Evolutionary conservation across 306 rosid genomes (phyloP).

Genomic region (Begonia loranthoides): DNA sequence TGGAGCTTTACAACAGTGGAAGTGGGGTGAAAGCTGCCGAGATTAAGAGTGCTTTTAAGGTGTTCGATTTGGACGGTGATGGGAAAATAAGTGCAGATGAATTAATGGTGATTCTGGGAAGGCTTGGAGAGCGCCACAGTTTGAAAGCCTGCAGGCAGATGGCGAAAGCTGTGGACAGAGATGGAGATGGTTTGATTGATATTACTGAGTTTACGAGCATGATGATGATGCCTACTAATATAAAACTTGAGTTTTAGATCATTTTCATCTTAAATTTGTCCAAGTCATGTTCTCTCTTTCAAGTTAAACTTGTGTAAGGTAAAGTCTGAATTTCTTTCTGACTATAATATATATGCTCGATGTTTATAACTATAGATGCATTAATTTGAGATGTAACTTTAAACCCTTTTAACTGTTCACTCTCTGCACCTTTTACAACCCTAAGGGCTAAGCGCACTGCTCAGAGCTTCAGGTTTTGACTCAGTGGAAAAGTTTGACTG

Average conservation of each 20-base stretch:
- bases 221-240: slow-evolving; percentile 51
- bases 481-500: too few species aligned
- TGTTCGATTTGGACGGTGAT: slow-evolving; percentile 66
- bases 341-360: neutral
- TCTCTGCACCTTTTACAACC: too few species aligned
- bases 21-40: slow-evolving; percentile 27
- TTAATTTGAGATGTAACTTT: neutral
- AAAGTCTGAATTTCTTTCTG: neutral
- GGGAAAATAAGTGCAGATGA: slow-evolving; percentile 80
- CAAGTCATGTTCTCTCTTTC: neutral
- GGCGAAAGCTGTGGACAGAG: slow-evolving; percentile 52
- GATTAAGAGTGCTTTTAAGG: slow-evolving; percentile 44
- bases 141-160: slow-evolving; percentile 42
- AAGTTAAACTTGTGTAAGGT: neutral
- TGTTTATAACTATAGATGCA: too few species aligned
- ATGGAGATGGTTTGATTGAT: slow-evolving; percentile 70
- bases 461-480: too few species aligned
- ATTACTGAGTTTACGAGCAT: slow-evolving; percentile 50
- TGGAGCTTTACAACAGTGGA: slow-evolving; percentile 33
- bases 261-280: too few species aligned
- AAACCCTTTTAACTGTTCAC: too few species aligned
- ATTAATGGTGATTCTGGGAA: slow-evolving; percentile 35
- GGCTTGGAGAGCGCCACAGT: slow-evolving; percentile 49
- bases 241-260: slow-evolving; percentile 15
- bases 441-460: too few species aligned